Percentiles rank a stretch among this genome's conserved stretches.
phyloP scores from a whole-genome alignment of 768 basidiomycete species.

The Amanita phalloides region DNA sequence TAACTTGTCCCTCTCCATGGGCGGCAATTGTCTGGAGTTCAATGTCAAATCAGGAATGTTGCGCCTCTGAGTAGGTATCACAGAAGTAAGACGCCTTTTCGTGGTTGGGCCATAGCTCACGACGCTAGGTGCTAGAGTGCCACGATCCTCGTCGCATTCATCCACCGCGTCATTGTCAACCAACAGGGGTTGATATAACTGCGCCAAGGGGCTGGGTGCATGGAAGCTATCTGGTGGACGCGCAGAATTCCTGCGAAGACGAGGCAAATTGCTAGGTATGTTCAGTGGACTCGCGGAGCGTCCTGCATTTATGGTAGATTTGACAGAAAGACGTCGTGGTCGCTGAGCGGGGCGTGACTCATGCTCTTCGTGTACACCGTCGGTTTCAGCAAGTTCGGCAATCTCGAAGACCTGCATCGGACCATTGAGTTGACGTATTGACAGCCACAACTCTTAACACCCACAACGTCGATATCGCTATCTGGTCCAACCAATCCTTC shows the following conservation, averaged over 20 bases:
- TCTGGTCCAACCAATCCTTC: slow-evolving; percentile 69
- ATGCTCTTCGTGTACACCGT: background rate
- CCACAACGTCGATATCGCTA: slow-evolving; percentile 68
- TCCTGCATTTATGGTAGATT: slow-evolving; percentile 11
- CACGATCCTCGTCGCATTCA: slow-evolving; percentile 12
- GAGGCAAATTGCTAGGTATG: background rate
- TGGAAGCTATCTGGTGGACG: slow-evolving; percentile 5
- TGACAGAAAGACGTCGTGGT: slow-evolving; percentile 11
- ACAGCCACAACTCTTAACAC: background rate
- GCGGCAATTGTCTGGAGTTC: background rate
- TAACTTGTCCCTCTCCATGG: background rate
- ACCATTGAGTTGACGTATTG: background rate
- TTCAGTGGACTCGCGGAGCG: background rate
- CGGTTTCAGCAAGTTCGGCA: slow-evolving; percentile 29
- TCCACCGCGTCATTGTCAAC: slow-evolving; percentile 37
- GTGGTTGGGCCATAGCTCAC: slow-evolving; percentile 36
- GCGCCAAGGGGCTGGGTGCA: slow-evolving; percentile 58
- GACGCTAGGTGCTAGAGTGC: slow-evolving; percentile 11
- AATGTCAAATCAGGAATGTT: slow-evolving; percentile 9
- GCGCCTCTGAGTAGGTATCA: slow-evolving; percentile 12
- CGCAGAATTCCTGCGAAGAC: background rate
- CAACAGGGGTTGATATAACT: slow-evolving; percentile 59
- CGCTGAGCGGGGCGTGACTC: slow-evolving; percentile 5
- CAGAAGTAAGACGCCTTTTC: slow-evolving; percentile 29
- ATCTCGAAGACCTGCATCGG: slow-evolving; percentile 62